Percentiles rank a stretch among this genome's conserved stretches.
Conservation (phyloP, 1,284 basidiomycete genomes). For the Ustilago curta region DNA sequence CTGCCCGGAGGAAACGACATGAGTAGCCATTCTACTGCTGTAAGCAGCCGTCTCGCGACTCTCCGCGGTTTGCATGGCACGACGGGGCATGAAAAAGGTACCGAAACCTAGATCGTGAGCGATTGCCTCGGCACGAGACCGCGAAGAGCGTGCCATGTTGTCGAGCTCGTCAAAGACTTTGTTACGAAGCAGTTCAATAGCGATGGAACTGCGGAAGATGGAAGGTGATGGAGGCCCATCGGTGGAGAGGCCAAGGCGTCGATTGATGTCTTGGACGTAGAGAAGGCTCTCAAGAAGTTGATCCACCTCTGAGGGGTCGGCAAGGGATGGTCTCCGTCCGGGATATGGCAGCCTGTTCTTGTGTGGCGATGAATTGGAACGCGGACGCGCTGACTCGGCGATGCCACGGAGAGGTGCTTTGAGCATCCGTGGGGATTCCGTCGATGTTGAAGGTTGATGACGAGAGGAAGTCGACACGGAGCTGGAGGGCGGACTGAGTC, state of each 20-base stretch:
- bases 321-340: slow-evolving; percentile 21
- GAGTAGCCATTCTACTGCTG: background rate
- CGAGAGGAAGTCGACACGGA: background rate
- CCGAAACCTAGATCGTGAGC: slow-evolving; percentile 27
- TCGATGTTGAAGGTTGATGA: background rate
- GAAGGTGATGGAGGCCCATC: slow-evolving; percentile 26
- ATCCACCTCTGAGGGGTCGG: slow-evolving; percentile 30
- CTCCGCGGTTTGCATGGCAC: background rate
- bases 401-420: slow-evolving; percentile 1
- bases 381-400: slow-evolving; percentile 24
- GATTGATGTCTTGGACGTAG: slow-evolving; percentile 44
- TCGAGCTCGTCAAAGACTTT: slow-evolving; percentile 38
- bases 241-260: slow-evolving; percentile 29
- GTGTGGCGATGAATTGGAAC: slow-evolving; percentile 35
- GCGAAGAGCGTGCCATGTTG: slow-evolving; percentile 35
- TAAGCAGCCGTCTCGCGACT: background rate
- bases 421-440: slow-evolving; percentile 2
- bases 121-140: slow-evolving; percentile 29
- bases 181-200: slow-evolving; percentile 14
- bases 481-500: background rate
- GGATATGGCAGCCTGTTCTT: slow-evolving; percentile 10
- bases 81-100: background rate
- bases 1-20: slow-evolving; percentile 18
- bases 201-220: slow-evolving; percentile 23
- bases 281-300: slow-evolving; percentile 34